These are phyloP conservation scores for Atkinsonella hypoxylon DNA, from an alignment of 2,329 filamentous ascomycete genomes.

Conservation along the genomic window DNA sequence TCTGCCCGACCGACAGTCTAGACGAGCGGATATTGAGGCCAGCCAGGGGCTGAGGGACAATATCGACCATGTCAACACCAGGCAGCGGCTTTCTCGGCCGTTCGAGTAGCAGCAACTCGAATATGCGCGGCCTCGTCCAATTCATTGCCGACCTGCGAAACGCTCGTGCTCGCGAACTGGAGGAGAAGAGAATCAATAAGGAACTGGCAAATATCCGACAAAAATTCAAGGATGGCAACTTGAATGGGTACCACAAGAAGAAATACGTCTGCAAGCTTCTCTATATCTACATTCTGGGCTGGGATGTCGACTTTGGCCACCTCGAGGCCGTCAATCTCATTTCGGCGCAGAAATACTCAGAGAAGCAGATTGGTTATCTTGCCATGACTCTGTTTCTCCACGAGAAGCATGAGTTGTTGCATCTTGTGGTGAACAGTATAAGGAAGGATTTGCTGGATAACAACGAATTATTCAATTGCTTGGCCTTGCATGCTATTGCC, in stretches of 20 bases:
- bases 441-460: conserved; percentile 88
- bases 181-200: conserved; percentile 99
- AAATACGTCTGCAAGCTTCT: conserved; percentile 99
- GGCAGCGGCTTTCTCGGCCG: conserved; percentile 52
- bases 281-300: conserved; percentile 98
- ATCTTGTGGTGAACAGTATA: conserved; percentile 97
- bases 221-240: conserved; percentile 91
- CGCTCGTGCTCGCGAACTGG: conserved; percentile 83
- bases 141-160: conserved; percentile 97
- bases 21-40: neutral
- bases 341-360: conserved; percentile 92
- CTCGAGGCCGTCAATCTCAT: conserved; percentile 97
- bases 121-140: conserved; percentile 79
- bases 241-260: conserved; percentile 98
- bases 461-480: conserved; percentile 94
- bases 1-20: neutral
- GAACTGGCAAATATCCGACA: conserved; percentile 96
- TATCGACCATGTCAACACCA: conserved; percentile 40
- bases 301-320: conserved; percentile 98
- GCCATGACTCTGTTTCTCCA: conserved; percentile 96
- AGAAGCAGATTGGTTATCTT: conserved; percentile 98
- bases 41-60: conserved; percentile 6
- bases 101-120: conserved; percentile 51
- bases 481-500: conserved; percentile 92
- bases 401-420: conserved; percentile 90